Percentiles rank a stretch among this genome's conserved stretches.
These are phyloP conservation scores for Hypoxylon sp. DNA, from an alignment of 2,329 filamentous ascomycete species.

Conservation along the genomic window DNA sequence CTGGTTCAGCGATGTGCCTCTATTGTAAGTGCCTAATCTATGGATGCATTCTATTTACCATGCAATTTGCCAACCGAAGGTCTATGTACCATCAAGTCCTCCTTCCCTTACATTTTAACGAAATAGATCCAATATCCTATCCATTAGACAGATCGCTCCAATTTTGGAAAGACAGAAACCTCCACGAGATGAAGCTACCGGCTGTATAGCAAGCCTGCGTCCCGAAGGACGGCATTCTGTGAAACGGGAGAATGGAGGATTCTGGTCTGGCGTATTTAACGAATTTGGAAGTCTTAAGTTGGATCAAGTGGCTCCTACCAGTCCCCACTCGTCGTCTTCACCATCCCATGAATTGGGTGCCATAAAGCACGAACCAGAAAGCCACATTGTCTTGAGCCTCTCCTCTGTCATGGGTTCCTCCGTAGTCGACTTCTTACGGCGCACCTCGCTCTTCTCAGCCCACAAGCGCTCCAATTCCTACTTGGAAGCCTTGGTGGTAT, in stretches of 20 bases:
- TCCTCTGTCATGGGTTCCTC: slow-evolving; percentile 54
- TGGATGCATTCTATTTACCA: neutral
- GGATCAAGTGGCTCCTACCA: neutral
- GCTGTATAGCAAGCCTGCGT: neutral
- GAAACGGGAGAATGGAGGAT: slow-evolving; percentile 54
- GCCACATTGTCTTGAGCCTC: neutral
- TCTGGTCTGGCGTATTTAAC: neutral
- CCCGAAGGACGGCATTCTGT: neutral
- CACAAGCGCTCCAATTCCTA: slow-evolving; percentile 18
- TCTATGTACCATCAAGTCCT: neutral
- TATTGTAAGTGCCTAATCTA: slow-evolving; percentile 7
- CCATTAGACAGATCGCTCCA: neutral
- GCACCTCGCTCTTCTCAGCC: neutral
- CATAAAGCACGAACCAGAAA: neutral
- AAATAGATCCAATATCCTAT: neutral
- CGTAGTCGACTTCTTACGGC: neutral
- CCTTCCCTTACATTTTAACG: neutral
- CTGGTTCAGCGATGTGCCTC: neutral
- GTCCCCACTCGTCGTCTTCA: neutral
- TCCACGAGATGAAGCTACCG: neutral
- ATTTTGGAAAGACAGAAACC: neutral
- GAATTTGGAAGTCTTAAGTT: neutral
- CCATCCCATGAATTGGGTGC: neutral
- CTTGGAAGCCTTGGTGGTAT: slow-evolving; percentile 12
- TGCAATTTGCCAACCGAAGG: neutral